phyloP scores from a whole-genome alignment of 306 rosid genomes.

The Quillaja saponaria region DNA sequence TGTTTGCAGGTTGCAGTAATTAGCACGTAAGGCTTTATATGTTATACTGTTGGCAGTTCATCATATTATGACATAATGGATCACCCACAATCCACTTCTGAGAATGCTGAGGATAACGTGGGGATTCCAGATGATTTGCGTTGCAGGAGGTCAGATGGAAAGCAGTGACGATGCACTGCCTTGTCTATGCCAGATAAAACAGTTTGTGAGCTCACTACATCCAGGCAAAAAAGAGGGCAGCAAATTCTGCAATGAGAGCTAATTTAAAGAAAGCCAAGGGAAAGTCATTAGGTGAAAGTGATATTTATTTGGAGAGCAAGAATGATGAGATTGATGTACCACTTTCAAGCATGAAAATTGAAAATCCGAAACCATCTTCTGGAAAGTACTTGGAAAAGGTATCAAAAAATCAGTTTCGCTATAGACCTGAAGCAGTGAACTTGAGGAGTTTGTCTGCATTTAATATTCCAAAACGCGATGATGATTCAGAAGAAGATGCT shows the following conservation, averaged over 20 bases:
- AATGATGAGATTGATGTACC: constrained; percentile 76
- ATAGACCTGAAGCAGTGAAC: constrained; percentile 49
- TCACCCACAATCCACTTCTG: constrained; percentile 44
- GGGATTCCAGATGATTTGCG: constrained; percentile 94
- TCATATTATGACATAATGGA: constrained; percentile 48
- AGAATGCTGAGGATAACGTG: constrained; percentile 64
- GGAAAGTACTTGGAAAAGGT: constrained; percentile 54
- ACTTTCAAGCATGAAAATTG: constrained; percentile 37
- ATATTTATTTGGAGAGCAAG: constrained; percentile 61
- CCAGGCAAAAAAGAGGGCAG: constrained; percentile 97
- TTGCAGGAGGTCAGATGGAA: constrained; percentile 97
- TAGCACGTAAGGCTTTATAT: neutral
- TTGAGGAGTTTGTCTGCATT: constrained; percentile 37
- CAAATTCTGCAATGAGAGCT: constrained; percentile 97
- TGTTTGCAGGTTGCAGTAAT: constrained; percentile 2
- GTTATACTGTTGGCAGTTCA: constrained; percentile 5
- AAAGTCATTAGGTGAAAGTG: constrained; percentile 63
- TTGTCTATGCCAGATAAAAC: constrained; percentile 99
- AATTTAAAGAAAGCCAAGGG: constrained; percentile 86
- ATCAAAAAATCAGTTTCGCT: constrained; percentile 66
- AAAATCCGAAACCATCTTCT: constrained; percentile 36
- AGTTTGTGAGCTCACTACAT: constrained; percentile 95
- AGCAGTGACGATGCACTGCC: constrained; percentile 98
- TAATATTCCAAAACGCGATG: constrained; percentile 33
- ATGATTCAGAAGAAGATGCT: constrained; percentile 46